Conservation (phyloP, 1,139 yeast genomes). For the Blastobotrys persicus region DNA sequence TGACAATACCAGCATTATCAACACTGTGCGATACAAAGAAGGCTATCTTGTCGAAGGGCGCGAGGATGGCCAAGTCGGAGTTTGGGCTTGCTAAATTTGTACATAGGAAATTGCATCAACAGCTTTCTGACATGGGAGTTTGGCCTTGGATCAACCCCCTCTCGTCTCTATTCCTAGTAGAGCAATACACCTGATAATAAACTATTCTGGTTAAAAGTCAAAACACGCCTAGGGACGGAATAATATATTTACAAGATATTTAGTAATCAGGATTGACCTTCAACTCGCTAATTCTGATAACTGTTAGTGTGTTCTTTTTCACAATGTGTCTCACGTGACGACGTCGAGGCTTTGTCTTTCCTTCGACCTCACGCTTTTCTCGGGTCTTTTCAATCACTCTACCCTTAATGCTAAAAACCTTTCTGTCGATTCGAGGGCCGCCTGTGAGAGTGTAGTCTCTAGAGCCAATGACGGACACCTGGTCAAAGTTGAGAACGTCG, state of each 20-base stretch:
- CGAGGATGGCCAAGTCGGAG: constrained; percentile 53
- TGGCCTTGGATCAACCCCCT: no score
- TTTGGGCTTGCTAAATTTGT: constrained; percentile 50
- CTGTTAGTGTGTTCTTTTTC: constrained; percentile 78
- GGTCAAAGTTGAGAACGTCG: constrained; percentile 65
- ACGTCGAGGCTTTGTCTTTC: constrained; percentile 71
- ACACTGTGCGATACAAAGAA: constrained; percentile 51
- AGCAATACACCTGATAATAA: no score
- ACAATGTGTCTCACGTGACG: constrained; percentile 78
- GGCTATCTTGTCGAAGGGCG: constrained; percentile 66
- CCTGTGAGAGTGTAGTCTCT: constrained; percentile 71
- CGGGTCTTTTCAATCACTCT: constrained; percentile 82
- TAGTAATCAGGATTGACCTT: constrained; percentile 25
- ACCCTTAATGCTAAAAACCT: constrained; percentile 64
- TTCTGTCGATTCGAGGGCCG: constrained; percentile 49
- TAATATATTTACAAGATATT: neutral
- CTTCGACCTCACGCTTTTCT: constrained; percentile 70
- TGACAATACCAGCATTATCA: constrained; percentile 36
- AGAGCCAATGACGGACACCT: constrained; percentile 81
- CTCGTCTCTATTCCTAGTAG: no score
- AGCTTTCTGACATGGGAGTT: neutral
- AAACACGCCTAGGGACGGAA: neutral
- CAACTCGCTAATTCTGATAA: constrained; percentile 69
- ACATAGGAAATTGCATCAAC: neutral
- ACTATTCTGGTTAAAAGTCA: no score